Evolutionary conservation across 805 yeast species (phyloP).

Genomic region (Suhomyces vadensis): DNA sequence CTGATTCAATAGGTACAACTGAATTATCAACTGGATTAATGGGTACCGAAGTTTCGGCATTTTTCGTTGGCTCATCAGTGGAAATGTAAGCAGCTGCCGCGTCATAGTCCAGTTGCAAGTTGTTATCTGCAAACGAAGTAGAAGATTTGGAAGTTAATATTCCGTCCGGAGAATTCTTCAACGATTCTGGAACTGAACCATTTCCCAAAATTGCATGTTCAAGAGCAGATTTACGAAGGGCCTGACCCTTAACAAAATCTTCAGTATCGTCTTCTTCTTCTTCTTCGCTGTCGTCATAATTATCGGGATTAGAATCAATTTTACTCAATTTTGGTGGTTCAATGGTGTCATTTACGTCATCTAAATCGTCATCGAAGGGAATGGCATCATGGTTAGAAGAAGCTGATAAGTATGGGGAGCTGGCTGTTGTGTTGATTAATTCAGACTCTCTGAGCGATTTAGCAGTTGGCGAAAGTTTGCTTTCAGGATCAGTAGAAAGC

Average conservation of each 20-base stretch:
- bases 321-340: conserved; percentile 2
- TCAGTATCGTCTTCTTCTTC: not conserved
- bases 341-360: not conserved
- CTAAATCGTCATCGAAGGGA: not conserved
- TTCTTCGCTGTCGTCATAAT: not conserved
- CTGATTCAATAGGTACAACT: no score
- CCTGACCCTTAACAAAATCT: not conserved
- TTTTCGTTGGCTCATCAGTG: not conserved
- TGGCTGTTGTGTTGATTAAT: conserved; percentile 1
- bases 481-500: not conserved
- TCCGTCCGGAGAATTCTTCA: not conserved
- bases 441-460: conserved; percentile 1
- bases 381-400: not conserved
- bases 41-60: no score
- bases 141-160: not conserved
- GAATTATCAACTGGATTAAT: no score
- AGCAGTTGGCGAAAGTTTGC: not conserved
- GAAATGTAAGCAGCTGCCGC: conserved; percentile 5
- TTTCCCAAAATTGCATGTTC: not conserved
- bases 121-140: not conserved
- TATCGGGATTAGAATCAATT: not conserved
- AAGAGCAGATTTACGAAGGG: not conserved
- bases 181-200: not conserved
- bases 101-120: conserved; percentile 2
- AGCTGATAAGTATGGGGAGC: conserved; percentile 6